A percentile compares a stretch with the other conserved stretches of the same genome.
Conservation (phyloP, 2,329 filamentous ascomycete genomes). For the Scortechinia acanthostroma region DNA sequence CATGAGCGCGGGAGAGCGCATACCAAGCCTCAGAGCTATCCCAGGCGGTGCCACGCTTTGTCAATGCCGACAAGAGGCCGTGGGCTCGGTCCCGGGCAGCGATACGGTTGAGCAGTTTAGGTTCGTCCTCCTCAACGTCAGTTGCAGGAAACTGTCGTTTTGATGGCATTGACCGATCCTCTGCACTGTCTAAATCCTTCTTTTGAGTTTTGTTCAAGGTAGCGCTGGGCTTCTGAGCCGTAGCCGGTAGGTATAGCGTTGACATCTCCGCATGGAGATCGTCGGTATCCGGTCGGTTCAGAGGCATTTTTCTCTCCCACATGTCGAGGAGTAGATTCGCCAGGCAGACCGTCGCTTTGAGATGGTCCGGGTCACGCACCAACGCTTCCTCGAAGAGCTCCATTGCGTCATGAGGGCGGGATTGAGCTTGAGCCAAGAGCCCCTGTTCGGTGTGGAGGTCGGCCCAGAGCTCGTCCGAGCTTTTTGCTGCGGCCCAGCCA, state of each 20-base stretch:
- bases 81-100: conserved; percentile 56
- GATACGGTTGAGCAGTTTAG: conserved; percentile 47
- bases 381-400: conserved; percentile 49
- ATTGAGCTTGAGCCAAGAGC: conserved; percentile 35
- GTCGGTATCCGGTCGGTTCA: conserved; percentile 8
- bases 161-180: not conserved
- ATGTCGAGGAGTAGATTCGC: conserved; percentile 54
- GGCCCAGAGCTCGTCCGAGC: conserved; percentile 53
- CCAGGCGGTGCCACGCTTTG: conserved; percentile 55
- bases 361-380: conserved; percentile 45
- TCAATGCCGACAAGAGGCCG: conserved; percentile 47
- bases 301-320: conserved; percentile 34
- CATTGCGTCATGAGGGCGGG: conserved; percentile 42
- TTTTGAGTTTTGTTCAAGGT: not conserved
- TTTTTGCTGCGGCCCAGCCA: conserved; percentile 51
- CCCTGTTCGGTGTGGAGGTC: conserved; percentile 50
- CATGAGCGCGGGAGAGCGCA: conserved; percentile 38
- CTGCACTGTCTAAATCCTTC: not conserved
- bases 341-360: conserved; percentile 47
- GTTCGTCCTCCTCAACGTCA: conserved; percentile 26
- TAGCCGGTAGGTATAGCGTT: not conserved
- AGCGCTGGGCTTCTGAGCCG: not conserved
- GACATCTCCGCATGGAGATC: conserved; percentile 11
- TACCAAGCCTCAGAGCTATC: conserved; percentile 60
- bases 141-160: too few relatives aligned